Evolutionary conservation across 2,329 filamentous ascomycete genomes (phyloP).

Genomic region (Cladophialophora chaetospira): DNA sequence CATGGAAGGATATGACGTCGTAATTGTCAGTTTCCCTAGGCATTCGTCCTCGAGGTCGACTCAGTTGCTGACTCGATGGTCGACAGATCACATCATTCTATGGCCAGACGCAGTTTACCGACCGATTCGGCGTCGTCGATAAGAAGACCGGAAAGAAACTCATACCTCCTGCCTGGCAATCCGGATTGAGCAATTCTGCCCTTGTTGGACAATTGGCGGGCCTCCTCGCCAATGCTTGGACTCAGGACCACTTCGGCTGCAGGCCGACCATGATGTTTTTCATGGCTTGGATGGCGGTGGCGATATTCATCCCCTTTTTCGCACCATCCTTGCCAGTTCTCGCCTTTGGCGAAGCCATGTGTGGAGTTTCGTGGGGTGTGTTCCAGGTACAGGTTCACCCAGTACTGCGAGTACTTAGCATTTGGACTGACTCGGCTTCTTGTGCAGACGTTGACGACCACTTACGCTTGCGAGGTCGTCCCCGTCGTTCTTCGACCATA

Average conservation of each 20-base stretch:
- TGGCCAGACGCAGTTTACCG: slow-evolving; percentile 34
- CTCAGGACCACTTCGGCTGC: slow-evolving; percentile 43
- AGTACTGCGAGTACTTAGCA: background rate
- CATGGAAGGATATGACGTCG: slow-evolving; percentile 36
- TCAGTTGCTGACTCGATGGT: background rate
- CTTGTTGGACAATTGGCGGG: slow-evolving; percentile 36
- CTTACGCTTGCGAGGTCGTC: slow-evolving; percentile 69
- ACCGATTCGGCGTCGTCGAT: slow-evolving; percentile 33
- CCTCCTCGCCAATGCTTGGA: slow-evolving; percentile 37
- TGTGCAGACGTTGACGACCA: slow-evolving; percentile 46
- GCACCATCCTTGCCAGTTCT: slow-evolving; percentile 48
- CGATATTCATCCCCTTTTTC: slow-evolving; percentile 56
- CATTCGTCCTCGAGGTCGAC: background rate
- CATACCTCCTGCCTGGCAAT: slow-evolving; percentile 37
- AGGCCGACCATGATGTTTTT: slow-evolving; percentile 48
- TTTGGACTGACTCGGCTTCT: background rate
- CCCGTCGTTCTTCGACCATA: slow-evolving; percentile 60
- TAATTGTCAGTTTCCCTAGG: slow-evolving; percentile 22
- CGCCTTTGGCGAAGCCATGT: slow-evolving; percentile 52
- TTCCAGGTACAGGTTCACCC: too few relatives aligned
- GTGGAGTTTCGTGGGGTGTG: slow-evolving; percentile 45
- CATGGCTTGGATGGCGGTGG: slow-evolving; percentile 46
- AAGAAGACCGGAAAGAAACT: slow-evolving; percentile 30
- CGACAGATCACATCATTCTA: slow-evolving; percentile 26
- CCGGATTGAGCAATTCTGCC: slow-evolving; percentile 35